Percentiles rank a stretch among this genome's conserved stretches.
These are phyloP conservation scores for Plasmodium gonderi DNA, from an alignment of 169 alveolate genomes.

Conservation along the genomic window DNA sequence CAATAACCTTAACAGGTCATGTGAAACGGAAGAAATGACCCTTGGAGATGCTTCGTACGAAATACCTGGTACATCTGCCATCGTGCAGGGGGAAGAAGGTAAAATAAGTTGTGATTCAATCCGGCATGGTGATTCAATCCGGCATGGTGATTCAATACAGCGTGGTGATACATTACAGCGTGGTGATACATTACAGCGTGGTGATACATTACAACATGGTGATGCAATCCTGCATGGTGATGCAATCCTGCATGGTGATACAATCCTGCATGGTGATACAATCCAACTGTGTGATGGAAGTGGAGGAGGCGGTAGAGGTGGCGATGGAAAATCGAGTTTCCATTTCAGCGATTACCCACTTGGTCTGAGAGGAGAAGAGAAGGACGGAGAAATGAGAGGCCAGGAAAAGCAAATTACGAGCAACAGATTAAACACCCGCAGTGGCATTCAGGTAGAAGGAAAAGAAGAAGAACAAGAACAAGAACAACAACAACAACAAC, in stretches of 20 bases:
- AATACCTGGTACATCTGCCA: no score
- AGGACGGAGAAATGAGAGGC: neutral
- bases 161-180: neutral
- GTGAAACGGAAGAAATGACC: neutral
- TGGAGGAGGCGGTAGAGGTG: neutral
- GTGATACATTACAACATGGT: neutral
- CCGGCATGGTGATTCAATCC: neutral
- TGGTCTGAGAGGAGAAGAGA: neutral
- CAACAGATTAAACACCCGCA: neutral
- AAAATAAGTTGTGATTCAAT: neutral
- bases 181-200: neutral
- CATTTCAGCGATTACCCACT: neutral
- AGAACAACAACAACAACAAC: neutral
- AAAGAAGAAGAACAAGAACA: neutral
- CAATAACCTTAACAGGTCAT: conserved; percentile 5
- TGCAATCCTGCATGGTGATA: neutral
- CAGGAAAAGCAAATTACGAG: neutral
- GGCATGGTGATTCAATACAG: neutral
- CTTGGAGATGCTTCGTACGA: no score
- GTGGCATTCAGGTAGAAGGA: neutral
- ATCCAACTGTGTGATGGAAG: no score
- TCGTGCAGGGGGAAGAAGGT: neutral
- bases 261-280: neutral
- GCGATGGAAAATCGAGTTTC: neutral
- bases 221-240: neutral